Evolutionary conservation across 2,329 filamentous ascomycete species (phyloP), one percentile per base, ranked within the genome.

Genomic region (Diplodia sapinea): DNA sequence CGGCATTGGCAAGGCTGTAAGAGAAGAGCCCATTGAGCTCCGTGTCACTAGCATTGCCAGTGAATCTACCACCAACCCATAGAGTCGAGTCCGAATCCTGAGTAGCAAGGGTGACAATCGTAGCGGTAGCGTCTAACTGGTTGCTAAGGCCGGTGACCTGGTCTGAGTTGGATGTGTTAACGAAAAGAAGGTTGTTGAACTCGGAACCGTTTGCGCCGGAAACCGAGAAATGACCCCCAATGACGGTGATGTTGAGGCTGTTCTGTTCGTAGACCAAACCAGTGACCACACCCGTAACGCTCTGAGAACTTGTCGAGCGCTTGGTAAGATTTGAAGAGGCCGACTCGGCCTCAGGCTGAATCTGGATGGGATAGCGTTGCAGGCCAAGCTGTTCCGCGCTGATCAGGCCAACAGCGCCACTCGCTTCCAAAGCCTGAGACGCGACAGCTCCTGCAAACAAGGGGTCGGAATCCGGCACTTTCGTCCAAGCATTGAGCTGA

Each of bases 151-250:
- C 94, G 31, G 85, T 89, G 17, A 96, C 83, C 3, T 83, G 82
- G 72, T 90, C 82, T 29, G 83, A 83, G 69, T 91, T 83, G n/a
- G 88, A 86, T 52, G 90, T 89, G 77, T 97, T 91, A 69, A 98
- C 87, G 70, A 99, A 87, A 47, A 91, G 83, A 17, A 99, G 82
- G 73, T 97, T 98, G 71, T 93, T 84, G 69, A 97, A 84, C 5
- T 85, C 84, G 3, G 89, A 88, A 26, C 89, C 91, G 71, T 94
- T 87, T 8, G 85, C 85, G 15, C 86, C 87, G 36, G 83, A 87
- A 0, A 92, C 89, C 8, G 87, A 86, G 76, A 99, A 99, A 73
- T 93, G 92, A 1, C 95, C 95, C 59, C 89, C 95, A 33, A 98
- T 84, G 49, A 98, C 87, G 0, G 95, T 98, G 67, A 96, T 84